Percentiles rank a stretch among this genome's conserved stretches.
Evolutionary conservation across 2,329 filamentous ascomycete genomes (phyloP).

Genomic region (Ceratocystis eucalypticola): DNA sequence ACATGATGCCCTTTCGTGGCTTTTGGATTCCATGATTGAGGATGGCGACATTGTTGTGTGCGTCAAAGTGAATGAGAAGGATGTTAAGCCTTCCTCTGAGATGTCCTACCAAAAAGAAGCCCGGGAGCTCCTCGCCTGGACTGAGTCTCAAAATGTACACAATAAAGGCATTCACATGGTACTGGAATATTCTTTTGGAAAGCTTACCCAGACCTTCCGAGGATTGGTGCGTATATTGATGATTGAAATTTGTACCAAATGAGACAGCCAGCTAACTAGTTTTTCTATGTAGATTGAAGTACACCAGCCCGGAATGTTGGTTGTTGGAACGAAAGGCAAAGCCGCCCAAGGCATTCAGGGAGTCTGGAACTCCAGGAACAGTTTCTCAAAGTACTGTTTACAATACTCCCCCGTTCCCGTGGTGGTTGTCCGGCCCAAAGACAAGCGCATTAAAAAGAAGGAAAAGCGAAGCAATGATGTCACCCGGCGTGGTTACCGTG

Average conservation of each 20-base stretch:
- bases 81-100: constrained; percentile 52
- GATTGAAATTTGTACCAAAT: not conserved
- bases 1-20: constrained; percentile 82
- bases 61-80: constrained; percentile 74
- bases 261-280: not conserved
- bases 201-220: constrained; percentile 81
- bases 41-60: constrained; percentile 91
- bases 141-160: constrained; percentile 62
- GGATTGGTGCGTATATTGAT: constrained; percentile 53
- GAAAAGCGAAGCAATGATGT: constrained; percentile 69
- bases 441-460: constrained; percentile 83
- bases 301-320: constrained; percentile 79
- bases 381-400: constrained; percentile 86
- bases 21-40: constrained; percentile 81
- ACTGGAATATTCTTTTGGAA: constrained; percentile 77
- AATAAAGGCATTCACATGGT: constrained; percentile 76
- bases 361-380: constrained; percentile 62
- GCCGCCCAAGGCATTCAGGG: constrained; percentile 78
- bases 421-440: constrained; percentile 76
- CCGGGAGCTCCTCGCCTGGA: constrained; percentile 55
- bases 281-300: constrained; percentile 56
- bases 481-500: constrained; percentile 58
- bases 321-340: constrained; percentile 77
- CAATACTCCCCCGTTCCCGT: constrained; percentile 89
- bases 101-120: constrained; percentile 66